Base-by-base conservation (phyloP, 31 red algal genomes). In the Odonthalia washingtoniensis region DNA sequence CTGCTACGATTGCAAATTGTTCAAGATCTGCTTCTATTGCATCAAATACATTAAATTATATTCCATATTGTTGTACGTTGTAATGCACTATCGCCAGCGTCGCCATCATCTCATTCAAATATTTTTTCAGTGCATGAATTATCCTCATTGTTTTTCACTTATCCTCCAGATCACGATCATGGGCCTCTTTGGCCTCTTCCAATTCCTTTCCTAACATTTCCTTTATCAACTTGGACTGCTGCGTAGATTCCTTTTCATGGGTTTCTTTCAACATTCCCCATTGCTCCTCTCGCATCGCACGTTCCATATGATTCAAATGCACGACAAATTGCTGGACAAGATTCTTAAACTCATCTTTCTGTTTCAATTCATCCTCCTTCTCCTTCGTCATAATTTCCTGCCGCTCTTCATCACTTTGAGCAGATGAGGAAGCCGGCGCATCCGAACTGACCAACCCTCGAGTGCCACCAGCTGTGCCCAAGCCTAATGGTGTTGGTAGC, bases 251-350 rank as follows among this genome's bases (percentile, higher is more conserved):
- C n/a, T 91, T 72, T n/a, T n/a, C n/a, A n/a, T n/a, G n/a, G n/a
- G n/a, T n/a, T n/a, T n/a, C n/a, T n/a, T n/a, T n/a, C n/a, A 5
- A 72, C 85, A 39, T 99, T n/a, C n/a, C n/a, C 89, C 85, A 88
- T 81, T 96, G 86, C 85, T 70, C 83, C 60, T 97, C 95, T 53
- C 92, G 89, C 14, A 70, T 78, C n/a, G 97, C 92, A 65, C 97
- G 95, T 35, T 95, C 92, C 43, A 93, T 84, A 60, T 95, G 89
- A 79, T 99, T 94, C 46, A 99, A 75, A 57, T 92, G 85, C 1
- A 65, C 67, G 3, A 87, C 91, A 18, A 95, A 52, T 45, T 89
- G 85, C 39, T 85, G 79, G 5, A 96, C 43, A 37, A 90, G 85
- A 79, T 97, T 91, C 81, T 97, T 95, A 32, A 88, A 65, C 41